Evolutionary conservation across 2,329 filamentous ascomycete species (phyloP).

Genomic region (Cordyceps militaris): DNA sequence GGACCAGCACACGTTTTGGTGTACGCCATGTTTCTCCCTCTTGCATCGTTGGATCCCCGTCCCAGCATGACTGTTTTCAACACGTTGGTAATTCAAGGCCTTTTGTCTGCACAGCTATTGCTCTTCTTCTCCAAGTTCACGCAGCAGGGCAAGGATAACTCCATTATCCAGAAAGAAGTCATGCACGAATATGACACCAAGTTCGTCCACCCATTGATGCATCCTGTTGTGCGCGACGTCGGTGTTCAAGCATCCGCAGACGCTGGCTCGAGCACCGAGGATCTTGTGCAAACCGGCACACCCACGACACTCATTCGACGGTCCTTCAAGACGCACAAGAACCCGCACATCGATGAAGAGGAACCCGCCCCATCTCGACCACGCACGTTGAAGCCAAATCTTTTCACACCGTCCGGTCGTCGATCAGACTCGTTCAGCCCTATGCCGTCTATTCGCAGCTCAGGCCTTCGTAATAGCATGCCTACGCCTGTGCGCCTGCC

Average conservation of each 20-base stretch:
- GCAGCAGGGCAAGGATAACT: constrained; percentile 78
- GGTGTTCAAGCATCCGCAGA: constrained; percentile 66
- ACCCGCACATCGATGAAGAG: constrained; percentile 70
- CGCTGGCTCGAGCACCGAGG: constrained; percentile 33
- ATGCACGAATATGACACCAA: constrained; percentile 94
- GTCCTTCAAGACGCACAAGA: constrained; percentile 74
- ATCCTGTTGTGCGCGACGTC: constrained; percentile 69
- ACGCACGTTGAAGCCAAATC: constrained; percentile 33
- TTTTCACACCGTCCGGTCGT: constrained; percentile 36
- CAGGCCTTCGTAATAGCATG: constrained; percentile 28
- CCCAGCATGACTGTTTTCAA: constrained; percentile 84
- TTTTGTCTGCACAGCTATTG: constrained; percentile 72
- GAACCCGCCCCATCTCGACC: constrained; percentile 27
- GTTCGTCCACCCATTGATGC: constrained; percentile 84
- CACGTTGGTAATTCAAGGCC: constrained; percentile 64
- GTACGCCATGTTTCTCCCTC: constrained; percentile 81
- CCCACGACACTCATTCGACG: constrained; percentile 61
- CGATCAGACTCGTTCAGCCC: constrained; percentile 30
- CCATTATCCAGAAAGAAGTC: constrained; percentile 83
- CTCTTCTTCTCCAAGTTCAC: constrained; percentile 67
- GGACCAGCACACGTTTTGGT: constrained; percentile 89
- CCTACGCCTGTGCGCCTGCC: constrained; percentile 25
- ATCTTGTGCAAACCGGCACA: constrained; percentile 42
- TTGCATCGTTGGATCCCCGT: constrained; percentile 64
- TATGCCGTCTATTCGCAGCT: constrained; percentile 21